Evolutionary conservation across 495 filamentous ascomycete genomes (phyloP).

Genomic region (Emericellopsis terricola): DNA sequence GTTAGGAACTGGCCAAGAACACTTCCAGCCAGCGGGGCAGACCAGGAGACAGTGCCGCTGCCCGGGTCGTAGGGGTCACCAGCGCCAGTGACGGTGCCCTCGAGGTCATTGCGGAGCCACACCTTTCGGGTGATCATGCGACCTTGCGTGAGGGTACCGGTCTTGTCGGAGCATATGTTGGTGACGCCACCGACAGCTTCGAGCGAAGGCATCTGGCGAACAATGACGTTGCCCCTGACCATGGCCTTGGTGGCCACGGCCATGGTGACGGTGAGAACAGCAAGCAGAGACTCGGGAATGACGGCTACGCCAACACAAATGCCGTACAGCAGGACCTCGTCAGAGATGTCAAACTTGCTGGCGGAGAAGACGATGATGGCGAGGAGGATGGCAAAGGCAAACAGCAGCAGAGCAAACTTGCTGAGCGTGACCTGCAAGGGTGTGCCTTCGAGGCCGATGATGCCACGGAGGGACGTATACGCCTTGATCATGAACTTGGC

Average conservation of each 20-base stretch:
- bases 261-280: conserved; percentile 61
- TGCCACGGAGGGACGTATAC: conserved; percentile 16
- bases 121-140: conserved; percentile 38
- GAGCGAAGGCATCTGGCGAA: conserved; percentile 44
- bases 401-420: conserved; percentile 51
- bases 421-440: conserved; percentile 50
- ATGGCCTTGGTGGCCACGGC: conserved; percentile 56
- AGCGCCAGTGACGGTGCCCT: conserved; percentile 14
- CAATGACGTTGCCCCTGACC: conserved; percentile 50
- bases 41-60: conserved; percentile 13
- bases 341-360: conserved; percentile 38
- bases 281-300: conserved; percentile 60
- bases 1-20: conserved; percentile 18
- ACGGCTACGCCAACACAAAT: conserved; percentile 50
- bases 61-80: conserved; percentile 35
- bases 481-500: conserved; percentile 12
- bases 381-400: conserved; percentile 49
- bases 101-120: conserved; percentile 21
- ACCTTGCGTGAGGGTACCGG: conserved; percentile 42
- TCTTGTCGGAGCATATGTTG: conserved; percentile 45
- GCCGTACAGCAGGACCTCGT: conserved; percentile 49
- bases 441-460: conserved; percentile 51
- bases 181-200: conserved; percentile 44
- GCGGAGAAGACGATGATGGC: conserved; percentile 49
- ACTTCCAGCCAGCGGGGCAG: conserved; percentile 6